A percentile compares a stretch with the other conserved stretches of the same genome.
These are phyloP conservation scores for Ceratobasidium sp. DNA, from an alignment of 1,284 basidiomycete species.

Conservation along the genomic window DNA sequence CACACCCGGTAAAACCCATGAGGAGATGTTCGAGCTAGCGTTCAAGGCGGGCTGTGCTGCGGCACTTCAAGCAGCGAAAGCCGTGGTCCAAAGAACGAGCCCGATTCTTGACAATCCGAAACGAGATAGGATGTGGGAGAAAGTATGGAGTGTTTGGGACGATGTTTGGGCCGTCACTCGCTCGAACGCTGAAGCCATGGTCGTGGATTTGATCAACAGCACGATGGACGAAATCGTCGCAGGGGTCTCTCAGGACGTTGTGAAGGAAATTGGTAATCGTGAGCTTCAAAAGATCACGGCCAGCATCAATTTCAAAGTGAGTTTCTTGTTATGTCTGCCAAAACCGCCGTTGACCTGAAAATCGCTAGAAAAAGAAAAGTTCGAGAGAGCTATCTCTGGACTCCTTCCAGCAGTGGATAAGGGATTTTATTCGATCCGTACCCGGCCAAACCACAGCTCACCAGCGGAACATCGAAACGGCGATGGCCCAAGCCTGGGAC, in stretches of 20 bases:
- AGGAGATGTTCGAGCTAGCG: background rate
- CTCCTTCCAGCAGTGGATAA: conserved; percentile 3
- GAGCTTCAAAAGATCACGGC: background rate
- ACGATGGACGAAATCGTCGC: conserved; percentile 16
- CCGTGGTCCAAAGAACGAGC: conserved; percentile 6
- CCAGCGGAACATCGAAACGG: background rate
- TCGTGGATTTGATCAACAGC: conserved; percentile 9
- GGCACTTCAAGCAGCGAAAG: background rate
- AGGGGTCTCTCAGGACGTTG: conserved; percentile 13
- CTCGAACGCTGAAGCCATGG: background rate
- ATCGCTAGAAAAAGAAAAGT: background rate
- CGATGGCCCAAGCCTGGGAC: conserved; percentile 19
- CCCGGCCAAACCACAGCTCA: background rate
- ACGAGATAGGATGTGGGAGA: conserved; percentile 30
- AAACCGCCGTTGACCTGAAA: too few species aligned
- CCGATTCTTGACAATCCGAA: background rate
- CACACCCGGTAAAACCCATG: background rate
- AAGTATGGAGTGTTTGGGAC: conserved; percentile 22
- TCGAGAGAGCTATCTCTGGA: background rate
- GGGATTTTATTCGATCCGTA: conserved; percentile 5
- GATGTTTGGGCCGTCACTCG: background rate
- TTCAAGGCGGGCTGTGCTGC: conserved; percentile 8
- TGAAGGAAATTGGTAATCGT: conserved; percentile 1
- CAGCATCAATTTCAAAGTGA: background rate
- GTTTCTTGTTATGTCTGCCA: background rate